Conservation (phyloP, 495 filamentous ascomycete species). For the Neurospora hispaniola region DNA sequence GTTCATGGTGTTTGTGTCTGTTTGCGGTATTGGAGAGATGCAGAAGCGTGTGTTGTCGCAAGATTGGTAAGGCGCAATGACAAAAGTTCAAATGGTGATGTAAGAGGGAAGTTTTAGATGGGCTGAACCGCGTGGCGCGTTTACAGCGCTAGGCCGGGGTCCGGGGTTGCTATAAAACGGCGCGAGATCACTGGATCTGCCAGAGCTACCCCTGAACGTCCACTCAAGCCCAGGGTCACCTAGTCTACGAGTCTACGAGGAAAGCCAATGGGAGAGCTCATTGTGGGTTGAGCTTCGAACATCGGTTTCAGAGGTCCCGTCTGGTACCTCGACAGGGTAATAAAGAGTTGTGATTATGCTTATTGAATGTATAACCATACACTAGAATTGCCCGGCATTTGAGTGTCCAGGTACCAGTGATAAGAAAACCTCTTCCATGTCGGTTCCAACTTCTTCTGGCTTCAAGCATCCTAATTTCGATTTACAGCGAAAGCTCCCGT, state of each 20-base stretch:
- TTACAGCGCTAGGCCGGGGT: not conserved
- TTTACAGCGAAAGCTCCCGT: not conserved
- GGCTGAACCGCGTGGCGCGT: not conserved
- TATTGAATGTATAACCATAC: not conserved
- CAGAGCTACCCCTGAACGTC: not conserved
- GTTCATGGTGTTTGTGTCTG: conserved; percentile 26
- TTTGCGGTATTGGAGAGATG: not conserved
- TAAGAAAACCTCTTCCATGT: not conserved
- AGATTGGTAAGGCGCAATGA: not conserved
- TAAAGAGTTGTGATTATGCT: not conserved
- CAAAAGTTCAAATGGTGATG: not conserved
- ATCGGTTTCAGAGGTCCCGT: not conserved
- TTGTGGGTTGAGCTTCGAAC: too few relatives aligned
- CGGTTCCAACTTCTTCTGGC: not conserved
- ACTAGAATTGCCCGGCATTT: not conserved
- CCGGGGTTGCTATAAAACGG: not conserved
- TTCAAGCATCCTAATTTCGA: not conserved
- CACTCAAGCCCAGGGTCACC: not conserved
- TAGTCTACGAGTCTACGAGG: not conserved
- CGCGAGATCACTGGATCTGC: not conserved
- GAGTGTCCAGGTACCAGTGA: not conserved
- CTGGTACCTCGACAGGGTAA: not conserved
- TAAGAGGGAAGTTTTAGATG: not conserved
- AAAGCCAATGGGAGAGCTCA: not conserved
- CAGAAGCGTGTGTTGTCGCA: not conserved